Evolutionary conservation across 495 filamentous ascomycete genomes (phyloP), one percentile per base, ranked within the genome.

Genomic region (Aspergillus funiculosus): DNA sequence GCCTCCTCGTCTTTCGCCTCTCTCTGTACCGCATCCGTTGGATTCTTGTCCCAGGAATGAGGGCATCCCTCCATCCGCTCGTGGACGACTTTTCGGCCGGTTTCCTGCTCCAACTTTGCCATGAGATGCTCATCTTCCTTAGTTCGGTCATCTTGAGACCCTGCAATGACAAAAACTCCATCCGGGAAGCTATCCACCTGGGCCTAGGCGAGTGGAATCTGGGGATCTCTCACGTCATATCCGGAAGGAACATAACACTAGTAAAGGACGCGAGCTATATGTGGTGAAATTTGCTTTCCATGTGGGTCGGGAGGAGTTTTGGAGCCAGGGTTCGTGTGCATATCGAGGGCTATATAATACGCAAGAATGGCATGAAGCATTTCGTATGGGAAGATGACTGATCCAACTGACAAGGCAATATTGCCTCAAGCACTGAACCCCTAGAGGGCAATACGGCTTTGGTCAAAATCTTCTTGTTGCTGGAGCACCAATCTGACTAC

Each of bases 401-500:
- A 62, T 3, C 60, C 59, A 1, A 61, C 59, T 2, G 54, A 58
- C 14, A 75, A 53, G n/a, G 63, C 62, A 14, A 75, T 62, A 38
- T 70, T 75, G 0, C 56, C 72, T 3, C 72, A 71, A 0, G 68
- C 66, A 29, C 67, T 71, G 56, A 74, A 75, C 4, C 69, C 72
- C 7, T 67, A 72, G 13, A 72, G 38, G 10, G 69, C 66, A 11
- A 74, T 35, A 3, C 56, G 64, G 3, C 58, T 52, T 7, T 39
- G 29, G 32, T 72, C 60, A 29, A 69, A 74, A 15, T 61, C 54
- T 4, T 61, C 54, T 2, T 64, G 53, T 1, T 53, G 55, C 6
- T 54, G 22, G 0, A 64, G 53, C 3, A 64, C 64, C 46, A 66
- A 67, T 6, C 56, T 58, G 21, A 72, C 56, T 7, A 50, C 54